phyloP scores from a whole-genome alignment of 2,329 filamentous ascomycete species.

The Ceratocystis diversiconidia region DNA sequence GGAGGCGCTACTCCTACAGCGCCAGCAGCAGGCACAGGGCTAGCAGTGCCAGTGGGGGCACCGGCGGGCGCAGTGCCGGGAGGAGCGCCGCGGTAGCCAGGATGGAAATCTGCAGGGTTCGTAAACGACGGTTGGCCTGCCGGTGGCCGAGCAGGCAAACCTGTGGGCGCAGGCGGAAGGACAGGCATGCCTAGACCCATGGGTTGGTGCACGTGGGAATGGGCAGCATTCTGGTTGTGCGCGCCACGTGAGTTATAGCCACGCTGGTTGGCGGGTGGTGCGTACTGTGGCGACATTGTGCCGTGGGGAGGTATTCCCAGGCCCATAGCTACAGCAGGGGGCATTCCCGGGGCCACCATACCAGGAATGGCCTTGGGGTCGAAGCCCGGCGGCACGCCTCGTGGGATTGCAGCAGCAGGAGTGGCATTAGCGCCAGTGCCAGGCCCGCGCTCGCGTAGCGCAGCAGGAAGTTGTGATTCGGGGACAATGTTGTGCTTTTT shows the following conservation, averaged over 20 bases:
- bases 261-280: neutral
- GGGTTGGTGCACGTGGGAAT: constrained; percentile 18
- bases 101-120: constrained; percentile 36
- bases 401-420: constrained; percentile 20
- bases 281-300: neutral
- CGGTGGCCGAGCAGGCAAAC: constrained; percentile 33
- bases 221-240: constrained; percentile 5
- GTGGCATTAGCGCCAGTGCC: constrained; percentile 20
- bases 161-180: constrained; percentile 36
- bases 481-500: constrained; percentile 88
- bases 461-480: constrained; percentile 60
- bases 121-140: constrained; percentile 33
- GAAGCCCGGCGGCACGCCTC: constrained; percentile 24
- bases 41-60: constrained; percentile 23
- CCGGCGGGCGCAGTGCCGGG: constrained; percentile 19
- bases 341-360: constrained; percentile 9
- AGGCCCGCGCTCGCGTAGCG: constrained; percentile 40
- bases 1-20: neutral
- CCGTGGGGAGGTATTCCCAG: constrained; percentile 25
- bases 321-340: constrained; percentile 24
- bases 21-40: neutral
- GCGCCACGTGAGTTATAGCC: constrained; percentile 3
- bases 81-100: constrained; percentile 26
- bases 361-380: constrained; percentile 24
- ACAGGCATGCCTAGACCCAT: constrained; percentile 20